Conservation (phyloP, 768 basidiomycete species). For the Sutorius australiensis region DNA sequence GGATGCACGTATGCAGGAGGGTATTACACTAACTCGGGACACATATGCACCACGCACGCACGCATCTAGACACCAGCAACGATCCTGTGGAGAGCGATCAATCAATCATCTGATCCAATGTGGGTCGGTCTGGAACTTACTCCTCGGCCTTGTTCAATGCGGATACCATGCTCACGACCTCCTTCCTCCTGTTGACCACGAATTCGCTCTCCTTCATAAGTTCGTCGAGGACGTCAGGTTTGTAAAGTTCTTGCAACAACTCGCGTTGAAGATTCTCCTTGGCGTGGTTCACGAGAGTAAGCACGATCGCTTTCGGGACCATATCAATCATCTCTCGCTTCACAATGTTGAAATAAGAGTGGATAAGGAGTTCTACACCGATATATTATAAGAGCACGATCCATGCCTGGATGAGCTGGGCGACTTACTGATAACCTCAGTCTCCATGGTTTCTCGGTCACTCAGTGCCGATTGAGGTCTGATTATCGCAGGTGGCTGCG, state of each 20-base stretch:
- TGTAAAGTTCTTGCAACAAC: slow-evolving; percentile 93
- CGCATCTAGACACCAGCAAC: slow-evolving; percentile 54
- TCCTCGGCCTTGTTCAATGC: slow-evolving; percentile 97
- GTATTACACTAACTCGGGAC: slow-evolving; percentile 28
- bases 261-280: slow-evolving; percentile 95
- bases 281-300: slow-evolving; percentile 87
- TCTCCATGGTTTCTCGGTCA: slow-evolving; percentile 97
- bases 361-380: slow-evolving; percentile 80
- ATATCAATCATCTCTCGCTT: slow-evolving; percentile 99
- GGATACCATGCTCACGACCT: slow-evolving; percentile 87
- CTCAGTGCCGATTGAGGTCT: slow-evolving; percentile 87
- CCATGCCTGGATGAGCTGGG: not conserved
- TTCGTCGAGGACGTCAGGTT: slow-evolving; percentile 93
- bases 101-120: slow-evolving; percentile 11
- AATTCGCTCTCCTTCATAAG: slow-evolving; percentile 92
- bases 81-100: slow-evolving; percentile 38
- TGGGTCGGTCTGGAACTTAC: slow-evolving; percentile 55
- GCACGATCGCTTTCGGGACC: slow-evolving; percentile 93
- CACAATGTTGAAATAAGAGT: slow-evolving; percentile 97
- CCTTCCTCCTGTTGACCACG: slow-evolving; percentile 87
- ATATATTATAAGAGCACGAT: slow-evolving; percentile 1
- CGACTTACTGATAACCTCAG: slow-evolving; percentile 94
- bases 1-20: slow-evolving; percentile 24
- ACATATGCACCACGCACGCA: slow-evolving; percentile 1
- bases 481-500: slow-evolving; percentile 78